Evolutionary conservation across 1,284 basidiomycete species (phyloP).

Genomic region (Ceratobasidium papillatum): DNA sequence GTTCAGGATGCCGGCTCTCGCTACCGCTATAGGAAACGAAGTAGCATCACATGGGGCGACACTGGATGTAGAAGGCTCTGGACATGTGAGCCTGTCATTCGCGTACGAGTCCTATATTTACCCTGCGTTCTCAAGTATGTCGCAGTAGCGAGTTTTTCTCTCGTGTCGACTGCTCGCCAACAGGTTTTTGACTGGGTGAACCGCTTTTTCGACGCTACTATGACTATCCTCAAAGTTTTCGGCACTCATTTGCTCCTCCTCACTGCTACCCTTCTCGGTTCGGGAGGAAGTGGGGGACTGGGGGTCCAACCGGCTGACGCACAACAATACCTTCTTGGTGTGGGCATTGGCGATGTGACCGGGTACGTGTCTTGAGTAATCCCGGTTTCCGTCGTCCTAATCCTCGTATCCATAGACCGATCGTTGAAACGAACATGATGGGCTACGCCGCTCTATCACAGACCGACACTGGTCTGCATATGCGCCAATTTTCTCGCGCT

Average conservation of each 20-base stretch:
- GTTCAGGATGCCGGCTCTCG: not conserved
- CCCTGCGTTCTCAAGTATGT: conserved; percentile 10
- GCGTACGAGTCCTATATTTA: conserved; percentile 14
- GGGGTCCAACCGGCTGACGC: conserved; percentile 19
- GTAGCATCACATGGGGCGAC: conserved; percentile 17
- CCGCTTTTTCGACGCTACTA: not conserved
- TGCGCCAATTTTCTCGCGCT: conserved; percentile 70
- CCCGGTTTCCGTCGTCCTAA: too few relatives aligned
- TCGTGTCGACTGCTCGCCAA: conserved; percentile 14
- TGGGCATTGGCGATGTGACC: conserved; percentile 35
- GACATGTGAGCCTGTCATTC: conserved; percentile 32
- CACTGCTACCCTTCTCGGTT: conserved; percentile 1
- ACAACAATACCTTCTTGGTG: conserved; percentile 24
- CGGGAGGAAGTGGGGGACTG: not conserved
- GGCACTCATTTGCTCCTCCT: conserved; percentile 12
- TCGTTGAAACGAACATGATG: conserved; percentile 71
- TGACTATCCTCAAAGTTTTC: conserved; percentile 2
- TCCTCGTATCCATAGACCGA: conserved; percentile 55
- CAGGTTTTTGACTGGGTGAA: conserved; percentile 26
- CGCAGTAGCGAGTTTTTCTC: conserved; percentile 1
- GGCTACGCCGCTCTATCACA: conserved; percentile 77
- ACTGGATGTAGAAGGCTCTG: conserved; percentile 2
- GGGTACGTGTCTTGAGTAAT: not conserved
- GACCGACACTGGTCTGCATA: conserved; percentile 79
- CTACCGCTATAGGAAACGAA: conserved; percentile 13